Conservation (phyloP, 257 asterid genomes). For the Plectranthus barbatus region DNA sequence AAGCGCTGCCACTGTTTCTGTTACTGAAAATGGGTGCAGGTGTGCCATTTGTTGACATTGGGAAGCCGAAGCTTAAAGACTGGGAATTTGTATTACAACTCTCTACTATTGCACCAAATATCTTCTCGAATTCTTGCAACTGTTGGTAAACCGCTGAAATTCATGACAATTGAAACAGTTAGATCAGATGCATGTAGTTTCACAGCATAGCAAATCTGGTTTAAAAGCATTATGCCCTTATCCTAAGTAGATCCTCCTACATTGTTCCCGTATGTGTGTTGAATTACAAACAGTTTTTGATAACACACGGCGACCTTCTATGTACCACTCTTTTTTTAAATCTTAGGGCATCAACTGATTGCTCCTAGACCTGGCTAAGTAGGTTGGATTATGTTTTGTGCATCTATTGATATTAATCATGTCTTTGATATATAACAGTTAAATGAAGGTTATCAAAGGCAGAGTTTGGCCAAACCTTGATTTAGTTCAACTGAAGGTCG, state of each 20-base stretch:
- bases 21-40: conserved; percentile 50
- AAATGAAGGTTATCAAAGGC: not conserved
- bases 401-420: not conserved
- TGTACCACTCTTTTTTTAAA: too few species aligned
- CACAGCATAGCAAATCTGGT: too few species aligned
- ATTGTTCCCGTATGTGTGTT: too few species aligned
- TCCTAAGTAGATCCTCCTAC: too few species aligned
- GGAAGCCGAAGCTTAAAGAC: conserved; percentile 72
- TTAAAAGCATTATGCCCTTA: too few species aligned
- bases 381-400: not conserved
- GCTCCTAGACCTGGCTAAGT: too few species aligned
- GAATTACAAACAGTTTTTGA: too few species aligned
- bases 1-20: conserved; percentile 31
- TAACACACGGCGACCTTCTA: too few species aligned
- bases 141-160: conserved; percentile 60
- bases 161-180: conserved; percentile 11
- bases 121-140: conserved; percentile 62
- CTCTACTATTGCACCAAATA: conserved; percentile 33
- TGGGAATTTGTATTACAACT: conserved; percentile 19
- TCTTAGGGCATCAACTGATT: too few species aligned
- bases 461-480: conserved; percentile 46
- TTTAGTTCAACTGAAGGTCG: conserved; percentile 65
- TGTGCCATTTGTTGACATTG: conserved; percentile 52
- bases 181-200: not conserved
- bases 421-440: not conserved